Percentiles rank a stretch among this genome's conserved stretches.
Evolutionary conservation across 2,329 filamentous ascomycete species (phyloP).

Genomic region (Aspergillus glaucus): DNA sequence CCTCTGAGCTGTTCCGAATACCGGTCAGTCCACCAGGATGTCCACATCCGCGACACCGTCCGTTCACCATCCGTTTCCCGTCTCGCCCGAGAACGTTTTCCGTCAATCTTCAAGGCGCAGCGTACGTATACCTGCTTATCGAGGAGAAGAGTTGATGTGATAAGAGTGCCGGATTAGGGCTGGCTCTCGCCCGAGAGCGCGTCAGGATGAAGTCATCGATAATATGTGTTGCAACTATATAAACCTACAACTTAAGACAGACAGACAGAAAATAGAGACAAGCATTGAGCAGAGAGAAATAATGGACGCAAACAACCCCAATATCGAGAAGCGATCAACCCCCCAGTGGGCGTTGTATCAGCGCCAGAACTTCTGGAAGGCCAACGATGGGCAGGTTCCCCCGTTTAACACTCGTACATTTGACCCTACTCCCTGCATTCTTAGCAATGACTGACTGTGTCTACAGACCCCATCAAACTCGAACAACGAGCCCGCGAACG

Average conservation of each 20-base stretch:
- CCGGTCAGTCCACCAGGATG: neutral
- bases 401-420: slow-evolving; percentile 48
- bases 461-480: slow-evolving; percentile 48
- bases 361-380: slow-evolving; percentile 50
- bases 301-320: slow-evolving; percentile 47
- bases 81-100: neutral
- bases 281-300: neutral
- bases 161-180: neutral
- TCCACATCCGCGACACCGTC: neutral
- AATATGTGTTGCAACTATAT: slow-evolving; percentile 3
- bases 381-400: slow-evolving; percentile 45
- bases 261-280: neutral
- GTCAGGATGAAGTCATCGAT: slow-evolving; percentile 27
- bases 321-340: slow-evolving; percentile 45
- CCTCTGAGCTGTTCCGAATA: neutral
- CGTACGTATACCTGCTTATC: no score
- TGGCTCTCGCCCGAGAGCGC: slow-evolving; percentile 11
- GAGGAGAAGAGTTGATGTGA: no score
- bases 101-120: neutral
- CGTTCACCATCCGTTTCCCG: neutral
- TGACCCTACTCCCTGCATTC: neutral
- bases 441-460: neutral
- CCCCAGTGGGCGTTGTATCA: slow-evolving; percentile 53
- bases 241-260: slow-evolving; percentile 6
- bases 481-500: slow-evolving; percentile 52